Conservation (phyloP, 2,329 filamentous ascomycete genomes). For the Aphanocladium album region DNA sequence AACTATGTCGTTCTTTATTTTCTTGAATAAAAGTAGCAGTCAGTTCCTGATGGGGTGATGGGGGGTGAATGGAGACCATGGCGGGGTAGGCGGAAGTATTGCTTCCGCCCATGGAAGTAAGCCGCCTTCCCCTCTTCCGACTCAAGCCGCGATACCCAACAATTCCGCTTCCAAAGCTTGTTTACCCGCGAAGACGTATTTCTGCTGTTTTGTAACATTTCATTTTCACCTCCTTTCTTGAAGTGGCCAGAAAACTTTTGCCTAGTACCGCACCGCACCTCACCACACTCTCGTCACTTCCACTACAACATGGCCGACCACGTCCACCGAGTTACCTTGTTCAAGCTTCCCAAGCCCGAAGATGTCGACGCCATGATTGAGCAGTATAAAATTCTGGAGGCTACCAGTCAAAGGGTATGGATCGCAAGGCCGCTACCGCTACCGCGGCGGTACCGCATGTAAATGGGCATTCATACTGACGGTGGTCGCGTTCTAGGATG, state of each 20-base stretch:
- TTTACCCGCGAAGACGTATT: background rate
- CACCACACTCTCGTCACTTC: background rate
- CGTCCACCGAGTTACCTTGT: constrained; percentile 48
- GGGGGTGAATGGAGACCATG: background rate
- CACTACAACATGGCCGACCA: constrained; percentile 30
- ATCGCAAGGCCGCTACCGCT: too few species aligned
- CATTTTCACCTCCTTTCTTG: background rate
- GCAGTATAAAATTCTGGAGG: constrained; percentile 37
- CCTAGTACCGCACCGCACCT: background rate
- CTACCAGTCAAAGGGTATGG: constrained; percentile 38
- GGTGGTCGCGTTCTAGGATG: constrained; percentile 45
- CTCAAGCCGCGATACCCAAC: background rate
- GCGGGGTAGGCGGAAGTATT: constrained; percentile 1
- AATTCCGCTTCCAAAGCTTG: background rate
- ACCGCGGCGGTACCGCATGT: too few species aligned
- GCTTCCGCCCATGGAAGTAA: background rate
- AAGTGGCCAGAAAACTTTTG: background rate
- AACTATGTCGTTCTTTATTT: too few species aligned
- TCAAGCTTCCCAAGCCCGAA: constrained; percentile 44
- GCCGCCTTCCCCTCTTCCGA: constrained; percentile 5
- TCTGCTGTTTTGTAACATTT: background rate
- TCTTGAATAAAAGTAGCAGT: too few species aligned
- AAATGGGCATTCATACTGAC: background rate
- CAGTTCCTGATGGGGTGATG: background rate
- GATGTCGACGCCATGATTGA: constrained; percentile 40